Evolutionary conservation across 208 protist species (phyloP), one percentile per base, ranked within the genome.

Genomic region (Wallacemonas collosoma): DNA sequence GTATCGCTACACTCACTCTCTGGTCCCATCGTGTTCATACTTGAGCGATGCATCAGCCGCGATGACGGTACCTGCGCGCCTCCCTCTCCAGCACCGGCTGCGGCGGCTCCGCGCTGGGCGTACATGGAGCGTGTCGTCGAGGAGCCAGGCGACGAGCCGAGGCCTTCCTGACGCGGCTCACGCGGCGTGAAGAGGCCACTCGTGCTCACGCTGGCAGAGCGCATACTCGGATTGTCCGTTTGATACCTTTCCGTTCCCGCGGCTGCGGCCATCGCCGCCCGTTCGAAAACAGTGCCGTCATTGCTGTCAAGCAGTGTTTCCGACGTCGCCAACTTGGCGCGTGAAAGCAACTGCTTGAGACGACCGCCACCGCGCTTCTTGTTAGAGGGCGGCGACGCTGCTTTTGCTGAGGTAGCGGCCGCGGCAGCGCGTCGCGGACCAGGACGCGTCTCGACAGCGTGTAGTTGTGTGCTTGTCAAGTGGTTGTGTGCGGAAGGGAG

Each of bases 1-100:
- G 50, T 69, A 35, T 48, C 51, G 64, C 64, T 69, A 36, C 64
- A 44, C 17, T 4, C 26, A 48, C 64, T 69, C 9, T 58, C 47
- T 5, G 14, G 26, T 26, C 26, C 26, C 26, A 0, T 26, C 26
- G 26, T 26, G 26, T 26, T 26, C 26, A 26, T 26, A 26, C 26
- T 26, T 26, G 26, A 26, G 26, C 26, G 26, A 26, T 26, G 26
- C 26, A 26, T 26, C 26, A 26, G 26, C 26, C 26, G 26, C 26
- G 26, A 26, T 26, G 26, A 26, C 26, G 26, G 26, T 26, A 26
- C 26, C 26, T 26, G 26, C 26, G 26, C 26, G 26, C 26, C 26
- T 26, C 26, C 26, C 26, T 26, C 26, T 26, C 26, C 26, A 26
- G 26, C 26, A 26, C 26, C 26, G 26, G 26, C 26, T 26, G 26